These are phyloP conservation scores for Pichia membranifaciens DNA, from an alignment of 805 yeast species.

Conservation along the genomic window DNA sequence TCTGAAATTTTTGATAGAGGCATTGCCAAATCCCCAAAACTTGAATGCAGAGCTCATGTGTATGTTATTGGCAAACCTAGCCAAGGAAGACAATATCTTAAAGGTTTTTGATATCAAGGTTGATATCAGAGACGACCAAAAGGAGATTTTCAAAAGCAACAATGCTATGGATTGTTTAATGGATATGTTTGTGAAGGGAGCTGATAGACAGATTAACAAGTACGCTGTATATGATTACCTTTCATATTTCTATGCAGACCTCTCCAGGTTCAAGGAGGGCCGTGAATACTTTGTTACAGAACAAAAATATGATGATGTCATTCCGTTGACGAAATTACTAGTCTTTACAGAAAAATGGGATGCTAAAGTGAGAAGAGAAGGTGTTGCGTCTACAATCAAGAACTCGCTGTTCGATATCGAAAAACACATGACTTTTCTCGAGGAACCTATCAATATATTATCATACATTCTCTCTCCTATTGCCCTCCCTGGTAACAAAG, in stretches of 20 bases:
- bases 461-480: constrained; percentile 81
- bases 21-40: constrained; percentile 51
- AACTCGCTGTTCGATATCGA: constrained; percentile 79
- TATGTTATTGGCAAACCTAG: constrained; percentile 78
- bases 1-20: constrained; percentile 40
- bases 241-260: constrained; percentile 83
- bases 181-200: constrained; percentile 86
- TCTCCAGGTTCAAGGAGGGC: constrained; percentile 71
- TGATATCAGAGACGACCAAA: constrained; percentile 30
- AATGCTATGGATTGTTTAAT: constrained; percentile 71
- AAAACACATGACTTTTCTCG: constrained; percentile 54
- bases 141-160: constrained; percentile 47
- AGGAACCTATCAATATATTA: constrained; percentile 63
- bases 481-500: constrained; percentile 51
- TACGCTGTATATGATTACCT: constrained; percentile 76
- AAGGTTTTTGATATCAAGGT: constrained; percentile 40
- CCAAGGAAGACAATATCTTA: constrained; percentile 65
- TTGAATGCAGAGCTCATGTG: constrained; percentile 74
- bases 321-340: constrained; percentile 74
- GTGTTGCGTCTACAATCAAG: constrained; percentile 88
- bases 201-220: constrained; percentile 62
- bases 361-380: constrained; percentile 76
- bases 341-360: constrained; percentile 81
- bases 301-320: constrained; percentile 68
- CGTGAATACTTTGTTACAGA: constrained; percentile 68